phyloP scores from a whole-genome alignment of 179 eudicot species.

The Vitellaria paradoxa region DNA sequence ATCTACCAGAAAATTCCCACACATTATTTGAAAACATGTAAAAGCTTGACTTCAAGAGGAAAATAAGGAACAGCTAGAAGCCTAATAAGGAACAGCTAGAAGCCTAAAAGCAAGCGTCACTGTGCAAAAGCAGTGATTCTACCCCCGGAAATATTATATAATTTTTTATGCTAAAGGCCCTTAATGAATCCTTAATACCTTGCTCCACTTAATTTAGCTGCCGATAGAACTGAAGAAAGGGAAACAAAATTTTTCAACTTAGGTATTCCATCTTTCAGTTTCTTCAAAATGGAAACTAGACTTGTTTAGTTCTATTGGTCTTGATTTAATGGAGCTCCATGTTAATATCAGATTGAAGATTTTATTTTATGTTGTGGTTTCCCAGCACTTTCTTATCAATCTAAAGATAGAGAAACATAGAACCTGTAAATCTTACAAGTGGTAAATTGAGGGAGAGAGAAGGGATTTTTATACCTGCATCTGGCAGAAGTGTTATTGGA shows the following conservation, averaged over 20 bases:
- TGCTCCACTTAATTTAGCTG: constrained; percentile 1
- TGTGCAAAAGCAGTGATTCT: neutral
- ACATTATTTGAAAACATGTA: no score
- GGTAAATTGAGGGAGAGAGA: neutral
- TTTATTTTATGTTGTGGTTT: neutral
- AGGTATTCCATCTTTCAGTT: neutral
- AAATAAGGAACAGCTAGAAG: no score
- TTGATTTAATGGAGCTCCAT: neutral
- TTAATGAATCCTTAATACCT: neutral
- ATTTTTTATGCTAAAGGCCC: neutral
- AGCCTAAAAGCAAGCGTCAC: constrained; percentile 6
- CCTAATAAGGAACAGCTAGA: no score
- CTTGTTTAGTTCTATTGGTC: neutral
- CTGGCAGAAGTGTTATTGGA: constrained; percentile 34
- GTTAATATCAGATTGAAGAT: neutral
- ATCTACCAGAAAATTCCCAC: no score
- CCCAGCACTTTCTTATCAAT: neutral
- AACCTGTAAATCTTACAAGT: neutral
- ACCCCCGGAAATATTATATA: neutral
- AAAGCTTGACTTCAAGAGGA: no score
- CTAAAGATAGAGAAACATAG: neutral
- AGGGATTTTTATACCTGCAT: constrained; percentile 22
- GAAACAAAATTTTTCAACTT: neutral
- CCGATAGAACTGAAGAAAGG: neutral
- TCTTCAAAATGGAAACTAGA: neutral